phyloP scores from a whole-genome alignment of 441 rosid species.

The Omphalea diandra region DNA sequence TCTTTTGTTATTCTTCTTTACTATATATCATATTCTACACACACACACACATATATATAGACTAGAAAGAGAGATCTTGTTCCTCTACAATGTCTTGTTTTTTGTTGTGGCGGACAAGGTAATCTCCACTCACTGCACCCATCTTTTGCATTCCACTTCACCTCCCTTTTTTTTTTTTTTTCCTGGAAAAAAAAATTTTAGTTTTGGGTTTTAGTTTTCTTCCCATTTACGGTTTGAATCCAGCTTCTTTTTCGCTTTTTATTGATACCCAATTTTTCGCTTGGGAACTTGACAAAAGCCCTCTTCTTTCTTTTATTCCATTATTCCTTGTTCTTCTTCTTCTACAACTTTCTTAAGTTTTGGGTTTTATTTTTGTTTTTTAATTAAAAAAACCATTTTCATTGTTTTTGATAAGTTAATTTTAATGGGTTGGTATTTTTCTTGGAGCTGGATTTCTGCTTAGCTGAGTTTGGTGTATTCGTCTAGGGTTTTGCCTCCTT shows the following conservation, averaged over 20 bases:
- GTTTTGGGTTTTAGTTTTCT: background rate
- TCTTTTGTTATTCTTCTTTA: too few relatives aligned
- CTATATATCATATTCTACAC: background rate
- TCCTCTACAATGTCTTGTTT: constrained; percentile 38
- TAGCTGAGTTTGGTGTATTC: constrained; percentile 27
- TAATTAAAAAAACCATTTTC: too few relatives aligned
- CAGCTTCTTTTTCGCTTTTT: constrained; percentile 30
- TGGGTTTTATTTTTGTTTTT: background rate
- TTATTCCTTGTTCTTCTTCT: background rate
- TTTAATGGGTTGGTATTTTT: background rate
- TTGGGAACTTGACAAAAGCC: constrained; percentile 20
- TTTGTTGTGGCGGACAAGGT: constrained; percentile 51
- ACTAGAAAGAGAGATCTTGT: constrained; percentile 42
- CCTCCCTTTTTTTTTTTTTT: background rate
- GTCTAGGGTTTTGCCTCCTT: constrained; percentile 39
- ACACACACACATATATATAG: too few relatives aligned
- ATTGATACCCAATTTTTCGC: constrained; percentile 39
- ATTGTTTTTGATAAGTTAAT: constrained; percentile 14
- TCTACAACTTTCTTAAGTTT: background rate
- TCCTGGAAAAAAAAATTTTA: background rate
- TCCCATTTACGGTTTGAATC: constrained; percentile 29
- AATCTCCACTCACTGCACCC: too few relatives aligned
- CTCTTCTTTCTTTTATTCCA: constrained; percentile 13
- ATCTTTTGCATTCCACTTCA: too few relatives aligned
- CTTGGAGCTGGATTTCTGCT: constrained; percentile 19